These are phyloP conservation scores for Phytophthora europaea DNA, from an alignment of 352 stramenopile genomes.

Conservation along the genomic window DNA sequence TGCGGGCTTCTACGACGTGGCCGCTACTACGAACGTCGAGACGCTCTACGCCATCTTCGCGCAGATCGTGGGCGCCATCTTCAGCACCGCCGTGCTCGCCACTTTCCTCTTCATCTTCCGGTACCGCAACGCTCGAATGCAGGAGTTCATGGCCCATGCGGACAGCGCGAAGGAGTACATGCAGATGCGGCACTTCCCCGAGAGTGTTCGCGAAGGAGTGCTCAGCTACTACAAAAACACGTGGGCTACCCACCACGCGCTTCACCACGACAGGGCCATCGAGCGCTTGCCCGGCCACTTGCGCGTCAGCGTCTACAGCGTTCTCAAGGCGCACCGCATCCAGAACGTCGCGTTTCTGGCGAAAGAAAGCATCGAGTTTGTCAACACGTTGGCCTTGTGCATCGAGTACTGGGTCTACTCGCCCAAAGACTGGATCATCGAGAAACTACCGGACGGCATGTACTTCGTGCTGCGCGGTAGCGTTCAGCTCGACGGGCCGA, in stretches of 20 bases:
- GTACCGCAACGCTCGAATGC: constrained; percentile 61
- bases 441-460: constrained; percentile 72
- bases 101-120: constrained; percentile 82
- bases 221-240: constrained; percentile 69
- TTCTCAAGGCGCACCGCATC: constrained; percentile 69
- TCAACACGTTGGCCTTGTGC: constrained; percentile 70
- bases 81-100: constrained; percentile 73
- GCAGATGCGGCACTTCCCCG: constrained; percentile 68
- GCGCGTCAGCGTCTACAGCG: constrained; percentile 61
- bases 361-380: constrained; percentile 75
- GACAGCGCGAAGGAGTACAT: constrained; percentile 84
- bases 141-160: constrained; percentile 76
- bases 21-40: constrained; percentile 59
- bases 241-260: constrained; percentile 60
- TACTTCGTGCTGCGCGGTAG: constrained; percentile 71
- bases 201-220: constrained; percentile 66
- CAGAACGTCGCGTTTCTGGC: constrained; percentile 66
- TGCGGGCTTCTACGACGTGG: constrained; percentile 72
- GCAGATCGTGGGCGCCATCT: constrained; percentile 72
- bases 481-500: constrained; percentile 52
- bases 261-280: constrained; percentile 58
- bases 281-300: constrained; percentile 68
- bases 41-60: constrained; percentile 66
- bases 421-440: constrained; percentile 81
- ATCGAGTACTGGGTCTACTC: constrained; percentile 65